Base-by-base conservation (phyloP, 169 alveolate genomes). In the Eimeria nieschulzi region DNA sequence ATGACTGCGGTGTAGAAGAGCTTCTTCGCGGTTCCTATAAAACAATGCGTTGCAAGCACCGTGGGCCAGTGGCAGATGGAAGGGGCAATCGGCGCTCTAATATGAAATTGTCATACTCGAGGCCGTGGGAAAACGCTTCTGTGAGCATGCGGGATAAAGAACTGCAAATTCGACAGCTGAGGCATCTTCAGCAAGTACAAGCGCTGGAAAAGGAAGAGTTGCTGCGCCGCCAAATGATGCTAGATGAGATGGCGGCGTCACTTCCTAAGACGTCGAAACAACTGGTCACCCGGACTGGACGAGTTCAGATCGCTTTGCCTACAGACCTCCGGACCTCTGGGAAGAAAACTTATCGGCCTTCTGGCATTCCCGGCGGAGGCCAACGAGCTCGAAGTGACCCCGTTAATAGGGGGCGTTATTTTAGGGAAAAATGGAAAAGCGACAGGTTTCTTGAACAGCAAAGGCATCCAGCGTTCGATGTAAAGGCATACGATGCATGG, bases 401-500 rank as follows among this genome's bases (percentile, higher is more conserved):
- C 15, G 92, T 87, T 51, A 87, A 46, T 15, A 56, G 92, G 51
- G 92, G 92, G 21, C 84, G 92, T 39, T 82, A 87, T 53, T 59
- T 87, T 9, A 80, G 92, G 25, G 92, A 76, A 5, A 72, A 64
- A 26, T 87, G 92, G 92, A 59, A 76, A n/a, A 71, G 80, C 23
- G 92, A 87, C 72, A 59, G 56, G 25, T 75, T 87, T 61, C 71
- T 87, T 13, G 85, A 76, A 39, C 92, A 86, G 25, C 86, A 87
- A 46, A 72, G 51, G 71, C 86, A 73, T n/a, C 53, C 86, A 17
- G 46, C 84, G 21, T 73, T 87, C 68, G 92, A 87, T 56, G 76
- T 75, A 56, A 87, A 75, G 63, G 92, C 92, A 9, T 87, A 87
- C 87, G 92, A 87, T 51, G 83, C 86, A 13, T 87, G 92, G 92